phyloP scores from a whole-genome alignment of 176 grass and related monocot genomes.

The Avena insularis region DNA sequence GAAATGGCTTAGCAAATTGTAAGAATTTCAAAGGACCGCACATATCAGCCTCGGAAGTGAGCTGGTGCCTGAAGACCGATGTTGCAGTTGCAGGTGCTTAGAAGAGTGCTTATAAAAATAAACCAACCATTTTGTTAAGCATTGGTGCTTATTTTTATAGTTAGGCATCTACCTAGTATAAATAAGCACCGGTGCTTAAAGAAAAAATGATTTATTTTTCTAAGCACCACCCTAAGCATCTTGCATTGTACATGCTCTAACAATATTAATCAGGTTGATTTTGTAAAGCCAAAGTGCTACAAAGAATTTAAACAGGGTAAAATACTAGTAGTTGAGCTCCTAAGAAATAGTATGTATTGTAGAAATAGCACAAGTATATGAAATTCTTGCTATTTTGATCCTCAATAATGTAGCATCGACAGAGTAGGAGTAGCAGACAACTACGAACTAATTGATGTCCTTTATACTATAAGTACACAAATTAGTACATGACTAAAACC shows the following conservation, averaged over 20 bases:
- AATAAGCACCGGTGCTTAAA: too few relatives aligned
- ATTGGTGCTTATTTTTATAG: too few relatives aligned
- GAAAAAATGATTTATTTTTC: too few relatives aligned
- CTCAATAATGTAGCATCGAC: conserved; percentile 24
- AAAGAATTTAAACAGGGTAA: background rate
- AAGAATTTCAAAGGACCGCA: conserved; percentile 28
- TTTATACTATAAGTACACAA: conserved; percentile 15
- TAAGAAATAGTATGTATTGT: background rate
- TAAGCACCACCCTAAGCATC: too few relatives aligned
- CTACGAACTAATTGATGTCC: background rate
- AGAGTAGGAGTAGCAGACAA: conserved; percentile 5
- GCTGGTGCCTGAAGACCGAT: background rate
- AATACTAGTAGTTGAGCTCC: background rate
- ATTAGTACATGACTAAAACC: conserved; percentile 15
- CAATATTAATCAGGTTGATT: conserved; percentile 18
- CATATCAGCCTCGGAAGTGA: background rate
- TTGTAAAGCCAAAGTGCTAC: conserved; percentile 3
- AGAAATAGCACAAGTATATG: conserved; percentile 4
- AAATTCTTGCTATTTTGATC: conserved; percentile 17
- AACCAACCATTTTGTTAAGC: too few relatives aligned
- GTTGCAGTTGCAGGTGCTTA: background rate
- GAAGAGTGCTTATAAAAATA: too few relatives aligned
- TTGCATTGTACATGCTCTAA: background rate
- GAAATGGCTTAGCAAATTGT: conserved; percentile 4
- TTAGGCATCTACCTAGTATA: too few relatives aligned